Percentiles rank a stretch among this genome's conserved stretches.
Evolutionary conservation across 768 basidiomycete species (phyloP).

Genomic region (Suillus spraguei): DNA sequence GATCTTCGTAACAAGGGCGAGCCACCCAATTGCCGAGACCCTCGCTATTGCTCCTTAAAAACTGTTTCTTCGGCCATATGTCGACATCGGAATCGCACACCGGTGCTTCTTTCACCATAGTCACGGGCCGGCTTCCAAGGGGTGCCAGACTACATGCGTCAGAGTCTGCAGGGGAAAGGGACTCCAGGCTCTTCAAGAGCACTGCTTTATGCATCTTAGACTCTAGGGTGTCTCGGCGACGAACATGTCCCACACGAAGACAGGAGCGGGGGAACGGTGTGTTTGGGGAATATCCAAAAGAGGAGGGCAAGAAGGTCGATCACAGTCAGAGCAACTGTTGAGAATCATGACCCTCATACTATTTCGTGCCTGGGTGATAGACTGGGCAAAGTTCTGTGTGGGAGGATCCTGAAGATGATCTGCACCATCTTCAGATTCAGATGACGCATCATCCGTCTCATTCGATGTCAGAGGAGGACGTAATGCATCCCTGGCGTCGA

Average conservation of each 20-base stretch:
- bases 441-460: slow-evolving; percentile 38
- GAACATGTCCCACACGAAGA: slow-evolving; percentile 41
- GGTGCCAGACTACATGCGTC: slow-evolving; percentile 48
- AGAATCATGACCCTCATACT: slow-evolving; percentile 46
- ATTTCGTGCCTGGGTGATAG: slow-evolving; percentile 34
- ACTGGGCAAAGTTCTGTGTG: slow-evolving; percentile 26
- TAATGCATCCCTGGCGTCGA: slow-evolving; percentile 24
- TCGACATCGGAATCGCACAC: slow-evolving; percentile 27
- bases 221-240: slow-evolving; percentile 42
- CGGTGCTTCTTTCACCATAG: slow-evolving; percentile 26
- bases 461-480: slow-evolving; percentile 23
- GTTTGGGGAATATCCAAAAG: slow-evolving; percentile 42
- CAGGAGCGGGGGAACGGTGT: slow-evolving; percentile 59
- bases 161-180: slow-evolving; percentile 33
- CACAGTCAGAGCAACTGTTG: slow-evolving; percentile 44
- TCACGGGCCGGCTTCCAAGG: slow-evolving; percentile 39
- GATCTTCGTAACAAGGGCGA: slow-evolving; percentile 79
- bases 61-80: slow-evolving; percentile 16
- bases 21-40: slow-evolving; percentile 71
- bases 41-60: slow-evolving; percentile 38
- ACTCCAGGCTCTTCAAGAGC: slow-evolving; percentile 49
- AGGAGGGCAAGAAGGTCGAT: slow-evolving; percentile 46
- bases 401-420: slow-evolving; percentile 21
- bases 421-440: slow-evolving; percentile 40
- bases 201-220: slow-evolving; percentile 51